phyloP scores from a whole-genome alignment of 176 grass and related monocot genomes.

The Aegilops umbellulata region DNA sequence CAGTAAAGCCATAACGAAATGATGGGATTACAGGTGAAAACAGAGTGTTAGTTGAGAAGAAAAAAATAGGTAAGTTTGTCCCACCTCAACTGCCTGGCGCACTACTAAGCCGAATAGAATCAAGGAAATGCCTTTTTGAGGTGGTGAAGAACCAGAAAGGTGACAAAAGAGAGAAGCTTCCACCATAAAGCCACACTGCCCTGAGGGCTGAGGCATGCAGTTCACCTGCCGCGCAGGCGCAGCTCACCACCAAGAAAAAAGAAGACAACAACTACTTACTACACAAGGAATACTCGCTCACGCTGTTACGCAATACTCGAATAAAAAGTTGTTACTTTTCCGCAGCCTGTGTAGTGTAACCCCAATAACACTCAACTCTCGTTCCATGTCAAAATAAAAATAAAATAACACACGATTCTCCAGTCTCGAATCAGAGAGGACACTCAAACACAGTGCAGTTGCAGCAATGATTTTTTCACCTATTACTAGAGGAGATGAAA shows the following conservation, averaged over 20 bases:
- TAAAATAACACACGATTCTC: background rate
- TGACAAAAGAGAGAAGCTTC: slow-evolving; percentile 31
- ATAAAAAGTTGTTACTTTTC: background rate
- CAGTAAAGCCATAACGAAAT: background rate
- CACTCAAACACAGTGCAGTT: background rate
- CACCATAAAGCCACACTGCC: background rate
- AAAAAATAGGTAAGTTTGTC: background rate
- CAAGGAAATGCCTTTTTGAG: slow-evolving; percentile 30
- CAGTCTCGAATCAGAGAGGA: background rate
- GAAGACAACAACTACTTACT: background rate
- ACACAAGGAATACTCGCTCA: background rate
- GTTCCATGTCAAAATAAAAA: background rate
- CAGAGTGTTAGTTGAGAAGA: background rate
- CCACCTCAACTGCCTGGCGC: slow-evolving; percentile 30
- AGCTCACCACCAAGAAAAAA: slow-evolving; percentile 18
- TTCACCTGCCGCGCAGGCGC: slow-evolving; percentile 25
- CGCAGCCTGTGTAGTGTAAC: background rate
- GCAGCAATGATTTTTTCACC: background rate
- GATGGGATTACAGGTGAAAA: background rate
- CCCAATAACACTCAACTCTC: background rate
- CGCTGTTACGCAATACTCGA: background rate
- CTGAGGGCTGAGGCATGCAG: background rate
- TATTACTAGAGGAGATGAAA: background rate
- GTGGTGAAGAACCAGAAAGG: slow-evolving; percentile 37
- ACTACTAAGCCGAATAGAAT: slow-evolving; percentile 28